Base-by-base conservation (phyloP, 2,329 filamentous ascomycete species). In the Teratosphaeriaceae sp. region DNA sequence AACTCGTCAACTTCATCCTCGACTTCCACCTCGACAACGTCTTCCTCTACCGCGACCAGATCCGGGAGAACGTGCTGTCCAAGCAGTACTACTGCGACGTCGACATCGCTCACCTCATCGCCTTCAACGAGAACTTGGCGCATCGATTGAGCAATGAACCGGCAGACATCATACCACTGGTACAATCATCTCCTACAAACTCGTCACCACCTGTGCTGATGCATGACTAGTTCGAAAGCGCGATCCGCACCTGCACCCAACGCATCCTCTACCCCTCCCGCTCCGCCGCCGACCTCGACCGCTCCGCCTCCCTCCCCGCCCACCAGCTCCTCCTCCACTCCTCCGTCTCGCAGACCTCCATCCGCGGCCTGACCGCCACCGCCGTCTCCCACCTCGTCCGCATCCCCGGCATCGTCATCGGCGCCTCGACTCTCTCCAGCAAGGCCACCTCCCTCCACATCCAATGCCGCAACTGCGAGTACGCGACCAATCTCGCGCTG, bases 11-110 rank as follows among this genome's bases (percentile, higher is more conserved):
- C 48, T 98, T 98, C 65, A 83, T 98, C 52, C 79, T 97, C 45
- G 86, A 90, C 55, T 98, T 96, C 63, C 82, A 90, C 60, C 79
- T 97, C 31, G 90, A 96, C 67, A 95, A 94, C 66, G 79, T 83
- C 59, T 97, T 95, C 68, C 82, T 96, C 59, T 98, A 97, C 76
- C 80, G 92, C 77, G 90, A 97, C 59, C 92, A 97, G 68, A 79
- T 98, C 46, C 81, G 87, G 57, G 88, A 97, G 62, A 98, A 98
- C 70, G 88, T 92, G 6, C 77, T 97, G 1, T 75, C 95, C 31
- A 92, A 95, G 64, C 88, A 89, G 57, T 97, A 88, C 70, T 96
- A 84, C 66, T 96, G 92, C 71, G 90, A 98, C 64, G 79, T 98
- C 62, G 89, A 98, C 64, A 87, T 98, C 56, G 87, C 85, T 49